phyloP scores from a whole-genome alignment of 345 rosid genomes.

The Ceriops tagal region DNA sequence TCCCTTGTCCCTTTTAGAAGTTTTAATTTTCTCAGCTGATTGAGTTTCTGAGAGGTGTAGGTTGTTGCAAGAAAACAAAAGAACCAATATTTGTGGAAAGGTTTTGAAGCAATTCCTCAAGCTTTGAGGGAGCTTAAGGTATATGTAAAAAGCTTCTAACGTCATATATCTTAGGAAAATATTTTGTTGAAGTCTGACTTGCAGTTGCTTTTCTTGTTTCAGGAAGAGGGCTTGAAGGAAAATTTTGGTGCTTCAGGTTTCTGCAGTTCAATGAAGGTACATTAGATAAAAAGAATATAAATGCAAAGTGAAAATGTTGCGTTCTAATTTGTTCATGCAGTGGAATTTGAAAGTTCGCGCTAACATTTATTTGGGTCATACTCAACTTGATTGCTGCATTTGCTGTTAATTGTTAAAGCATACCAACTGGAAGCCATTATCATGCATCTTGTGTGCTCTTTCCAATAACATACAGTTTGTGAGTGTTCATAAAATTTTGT shows the following conservation, averaged over 20 bases:
- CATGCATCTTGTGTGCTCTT: background rate
- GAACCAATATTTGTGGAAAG: conserved; percentile 77
- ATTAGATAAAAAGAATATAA: background rate
- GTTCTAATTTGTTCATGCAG: background rate
- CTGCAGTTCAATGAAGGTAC: conserved; percentile 42
- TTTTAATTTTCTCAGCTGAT: no score
- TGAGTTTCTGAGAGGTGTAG: conserved; percentile 28
- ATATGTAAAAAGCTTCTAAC: background rate
- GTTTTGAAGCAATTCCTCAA: conserved; percentile 62
- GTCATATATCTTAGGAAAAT: background rate
- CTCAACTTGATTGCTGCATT: background rate
- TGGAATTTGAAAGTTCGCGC: background rate
- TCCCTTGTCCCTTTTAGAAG: no score
- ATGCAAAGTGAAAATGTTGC: background rate
- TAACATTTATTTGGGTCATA: background rate
- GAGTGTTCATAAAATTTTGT: background rate
- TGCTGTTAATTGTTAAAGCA: background rate
- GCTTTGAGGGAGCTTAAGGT: conserved; percentile 57
- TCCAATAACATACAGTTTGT: background rate
- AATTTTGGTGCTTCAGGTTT: conserved; percentile 40
- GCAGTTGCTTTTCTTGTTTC: conserved; percentile 14
- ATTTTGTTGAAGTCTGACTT: background rate
- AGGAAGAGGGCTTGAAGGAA: conserved; percentile 60
- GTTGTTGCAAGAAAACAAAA: conserved; percentile 69
- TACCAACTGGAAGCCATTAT: background rate